Evolutionary conservation across 2,329 filamentous ascomycete species (phyloP), one percentile per base, ranked within the genome.

Genomic region (Aspergillus awamori): DNA sequence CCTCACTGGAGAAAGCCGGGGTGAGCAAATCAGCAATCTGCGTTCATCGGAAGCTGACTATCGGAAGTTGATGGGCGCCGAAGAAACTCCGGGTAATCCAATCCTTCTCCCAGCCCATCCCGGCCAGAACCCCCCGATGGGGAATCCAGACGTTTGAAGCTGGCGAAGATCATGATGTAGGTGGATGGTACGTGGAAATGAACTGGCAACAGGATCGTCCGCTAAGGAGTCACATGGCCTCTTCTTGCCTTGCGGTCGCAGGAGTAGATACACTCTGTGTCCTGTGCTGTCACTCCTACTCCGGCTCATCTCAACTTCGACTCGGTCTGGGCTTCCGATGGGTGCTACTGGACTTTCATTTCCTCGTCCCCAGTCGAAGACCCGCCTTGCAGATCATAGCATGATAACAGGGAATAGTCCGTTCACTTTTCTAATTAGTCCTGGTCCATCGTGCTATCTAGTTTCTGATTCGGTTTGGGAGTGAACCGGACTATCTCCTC

Each of bases 331-430:
- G 39, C 53, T 56, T 30, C 17, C 41, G 53, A 56, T 33, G 53
- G n/a, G 39, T 24, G 8, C 20, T 20, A 53, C 17, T 26, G 28
- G 38, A 28, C 26, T 41, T 43, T 55, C 38, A 20, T 47, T 47
- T 26, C 38, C 24, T 17, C 5, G 39, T 51, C 47, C 47, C 24
- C 26, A 51, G 43, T 20, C 26, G 53, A 17, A 47, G 53, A 56
- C 41, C 53, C 30, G 53, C 53, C 28, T 45, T 56, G 53, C 53
- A 45, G 53, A 56, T 56, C 39, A 15, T 47, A 43, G 26, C 53
- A 56, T 56, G n/a, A 15, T 38, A 43, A 17, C 53, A 45, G 38
- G 53, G 53, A 45, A 43, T 39, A 43, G 30, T 53, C 33, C 33
- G 20, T 41, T 41, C 41, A 45, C 41, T 45, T 45, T 20, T 4